Evolutionary conservation across 768 basidiomycete species (phyloP).

Genomic region (Exsudoporus frostii): DNA sequence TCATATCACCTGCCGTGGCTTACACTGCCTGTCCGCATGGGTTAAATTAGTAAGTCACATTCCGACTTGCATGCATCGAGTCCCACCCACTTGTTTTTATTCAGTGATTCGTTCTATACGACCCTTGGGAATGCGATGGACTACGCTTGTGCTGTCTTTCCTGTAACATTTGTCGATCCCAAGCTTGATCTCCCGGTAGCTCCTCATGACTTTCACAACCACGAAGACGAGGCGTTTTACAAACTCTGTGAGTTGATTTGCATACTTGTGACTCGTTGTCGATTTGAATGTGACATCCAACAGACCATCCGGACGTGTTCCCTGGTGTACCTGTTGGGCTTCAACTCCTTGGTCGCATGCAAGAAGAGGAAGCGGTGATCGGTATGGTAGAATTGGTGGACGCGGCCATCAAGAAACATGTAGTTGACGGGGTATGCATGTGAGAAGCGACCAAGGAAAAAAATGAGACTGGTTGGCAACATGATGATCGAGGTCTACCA

Average conservation of each 20-base stretch:
- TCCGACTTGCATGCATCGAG: conserved; percentile 4
- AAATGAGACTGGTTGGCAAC: neutral
- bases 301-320: conserved; percentile 46
- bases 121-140: conserved; percentile 47
- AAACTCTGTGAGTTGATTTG: conserved; percentile 39
- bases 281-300: neutral
- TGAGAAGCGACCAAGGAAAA: neutral
- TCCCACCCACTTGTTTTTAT: conserved; percentile 8
- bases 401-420: conserved; percentile 31
- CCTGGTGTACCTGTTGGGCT: conserved; percentile 44
- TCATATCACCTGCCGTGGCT: conserved; percentile 45
- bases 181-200: conserved; percentile 35
- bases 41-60: conserved; percentile 35
- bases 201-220: conserved; percentile 39
- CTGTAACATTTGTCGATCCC: conserved; percentile 46
- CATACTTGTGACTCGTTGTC: neutral
- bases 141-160: conserved; percentile 42
- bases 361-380: conserved; percentile 53
- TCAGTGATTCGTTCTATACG: conserved; percentile 43
- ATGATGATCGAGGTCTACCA: too few species aligned
- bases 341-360: conserved; percentile 45
- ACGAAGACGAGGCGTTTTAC: conserved; percentile 43
- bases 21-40: conserved; percentile 46
- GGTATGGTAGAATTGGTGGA: conserved; percentile 46
- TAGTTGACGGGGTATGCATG: too few species aligned